These are phyloP conservation scores for Logfia minima DNA, from an alignment of 129 eudicot genomes.

Conservation along the genomic window DNA sequence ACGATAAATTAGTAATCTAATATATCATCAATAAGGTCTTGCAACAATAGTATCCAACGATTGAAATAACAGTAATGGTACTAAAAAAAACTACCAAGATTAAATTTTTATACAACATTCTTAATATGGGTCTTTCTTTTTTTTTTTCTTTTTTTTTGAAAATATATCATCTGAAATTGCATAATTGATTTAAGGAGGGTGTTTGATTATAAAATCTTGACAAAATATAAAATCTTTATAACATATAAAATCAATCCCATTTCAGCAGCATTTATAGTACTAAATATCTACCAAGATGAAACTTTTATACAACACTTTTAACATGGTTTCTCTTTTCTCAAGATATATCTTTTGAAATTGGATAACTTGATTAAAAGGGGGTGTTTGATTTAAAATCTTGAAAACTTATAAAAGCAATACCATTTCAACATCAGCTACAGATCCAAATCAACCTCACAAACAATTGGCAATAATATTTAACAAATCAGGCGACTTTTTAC, in stretches of 20 bases:
- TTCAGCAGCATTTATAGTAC: too few species aligned
- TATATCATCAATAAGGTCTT: constrained; percentile 4
- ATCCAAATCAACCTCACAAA: neutral
- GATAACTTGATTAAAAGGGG: neutral
- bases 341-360: neutral
- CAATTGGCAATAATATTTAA: neutral
- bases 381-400: neutral
- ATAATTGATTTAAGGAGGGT: neutral
- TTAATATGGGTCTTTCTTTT: neutral
- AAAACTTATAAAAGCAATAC: neutral
- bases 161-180: neutral
- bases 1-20: constrained; percentile 12
- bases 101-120: neutral
- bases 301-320: neutral
- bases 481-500: neutral
- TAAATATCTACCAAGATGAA: neutral
- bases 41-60: neutral
- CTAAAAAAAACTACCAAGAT: neutral
- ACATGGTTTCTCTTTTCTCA: neutral
- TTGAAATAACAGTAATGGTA: neutral
- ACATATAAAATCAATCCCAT: neutral
- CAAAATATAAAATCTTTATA: neutral
- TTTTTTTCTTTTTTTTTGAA: neutral
- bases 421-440: neutral
- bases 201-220: neutral